Percentiles rank a stretch among this genome's conserved stretches.
Evolutionary conservation across 495 filamentous ascomycete species (phyloP).

Genomic region (Entonaema liquescens): DNA sequence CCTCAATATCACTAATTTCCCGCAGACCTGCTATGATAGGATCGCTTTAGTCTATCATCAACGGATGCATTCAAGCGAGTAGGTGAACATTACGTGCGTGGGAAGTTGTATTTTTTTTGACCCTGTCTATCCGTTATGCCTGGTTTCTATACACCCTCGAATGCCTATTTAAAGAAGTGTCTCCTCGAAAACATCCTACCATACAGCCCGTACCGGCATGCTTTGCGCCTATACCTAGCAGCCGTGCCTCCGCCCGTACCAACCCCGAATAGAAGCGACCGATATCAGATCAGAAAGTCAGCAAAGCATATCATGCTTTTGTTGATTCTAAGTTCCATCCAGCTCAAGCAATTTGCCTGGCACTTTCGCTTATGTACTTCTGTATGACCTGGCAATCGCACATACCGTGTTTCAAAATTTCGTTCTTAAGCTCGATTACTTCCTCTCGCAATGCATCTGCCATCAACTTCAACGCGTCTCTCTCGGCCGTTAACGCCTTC

Average conservation of each 20-base stretch:
- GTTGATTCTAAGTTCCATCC: neutral
- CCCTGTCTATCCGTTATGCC: neutral
- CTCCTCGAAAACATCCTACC: neutral
- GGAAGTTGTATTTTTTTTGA: neutral
- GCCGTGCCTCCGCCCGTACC: neutral
- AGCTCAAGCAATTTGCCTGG: neutral
- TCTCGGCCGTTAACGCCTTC: neutral
- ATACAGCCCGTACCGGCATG: neutral
- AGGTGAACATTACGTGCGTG: neutral
- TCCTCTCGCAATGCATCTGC: slow-evolving; percentile 13
- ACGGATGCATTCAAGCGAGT: slow-evolving; percentile 16
- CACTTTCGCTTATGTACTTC: slow-evolving; percentile 18
- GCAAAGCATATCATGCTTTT: neutral
- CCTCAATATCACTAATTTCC: slow-evolving; percentile 15
- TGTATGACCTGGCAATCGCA: slow-evolving; percentile 19
- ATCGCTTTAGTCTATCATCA: neutral
- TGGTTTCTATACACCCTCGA: neutral
- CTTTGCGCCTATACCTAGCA: neutral
- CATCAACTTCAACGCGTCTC: slow-evolving; percentile 11
- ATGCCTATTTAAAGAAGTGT: neutral
- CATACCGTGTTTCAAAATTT: slow-evolving; percentile 19
- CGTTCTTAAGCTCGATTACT: slow-evolving; percentile 24
- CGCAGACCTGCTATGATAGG: neutral
- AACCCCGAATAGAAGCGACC: neutral
- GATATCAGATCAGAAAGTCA: neutral